A percentile compares a stretch with the other conserved stretches of the same genome.
These are phyloP conservation scores for Syncephalis fuscata DNA, from an alignment of 371 early-diverging fungal species.

Conservation along the genomic window DNA sequence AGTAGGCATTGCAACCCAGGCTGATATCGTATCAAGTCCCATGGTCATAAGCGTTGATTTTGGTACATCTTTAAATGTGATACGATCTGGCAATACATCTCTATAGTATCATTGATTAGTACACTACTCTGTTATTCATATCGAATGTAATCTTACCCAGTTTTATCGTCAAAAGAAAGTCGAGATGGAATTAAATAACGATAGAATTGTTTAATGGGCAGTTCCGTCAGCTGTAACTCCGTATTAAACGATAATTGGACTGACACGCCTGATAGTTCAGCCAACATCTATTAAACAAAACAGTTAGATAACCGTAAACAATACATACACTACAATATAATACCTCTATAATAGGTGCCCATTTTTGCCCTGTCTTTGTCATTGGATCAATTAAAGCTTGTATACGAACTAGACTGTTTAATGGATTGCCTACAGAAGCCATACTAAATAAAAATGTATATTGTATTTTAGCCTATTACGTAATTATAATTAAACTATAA, in stretches of 20 bases:
- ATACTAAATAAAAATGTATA: constrained; percentile 5
- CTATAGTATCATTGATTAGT: neutral
- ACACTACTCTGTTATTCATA: neutral
- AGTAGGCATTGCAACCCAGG: constrained; percentile 78
- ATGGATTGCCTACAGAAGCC: constrained; percentile 16
- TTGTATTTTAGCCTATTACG: neutral
- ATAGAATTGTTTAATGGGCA: constrained; percentile 75
- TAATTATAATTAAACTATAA: neutral
- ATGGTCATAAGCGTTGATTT: constrained; percentile 62
- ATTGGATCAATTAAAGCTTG: constrained; percentile 58
- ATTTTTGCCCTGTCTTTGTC: constrained; percentile 56
- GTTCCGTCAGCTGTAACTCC: constrained; percentile 17
- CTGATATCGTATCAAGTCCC: constrained; percentile 62
- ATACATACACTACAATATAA: too few species aligned
- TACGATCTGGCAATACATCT: constrained; percentile 21
- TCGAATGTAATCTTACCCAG: constrained; percentile 17
- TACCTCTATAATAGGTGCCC: constrained; percentile 41
- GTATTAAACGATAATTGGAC: constrained; percentile 26
- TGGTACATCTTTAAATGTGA: constrained; percentile 59
- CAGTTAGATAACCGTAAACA: neutral
- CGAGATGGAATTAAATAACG: constrained; percentile 59
- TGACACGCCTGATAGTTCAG: neutral
- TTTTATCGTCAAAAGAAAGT: constrained; percentile 33
- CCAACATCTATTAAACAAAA: constrained; percentile 9
- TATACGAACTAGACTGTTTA: constrained; percentile 30